phyloP scores from a whole-genome alignment of 2,329 filamentous ascomycete genomes.

The Ilyonectria mors-panacis region DNA sequence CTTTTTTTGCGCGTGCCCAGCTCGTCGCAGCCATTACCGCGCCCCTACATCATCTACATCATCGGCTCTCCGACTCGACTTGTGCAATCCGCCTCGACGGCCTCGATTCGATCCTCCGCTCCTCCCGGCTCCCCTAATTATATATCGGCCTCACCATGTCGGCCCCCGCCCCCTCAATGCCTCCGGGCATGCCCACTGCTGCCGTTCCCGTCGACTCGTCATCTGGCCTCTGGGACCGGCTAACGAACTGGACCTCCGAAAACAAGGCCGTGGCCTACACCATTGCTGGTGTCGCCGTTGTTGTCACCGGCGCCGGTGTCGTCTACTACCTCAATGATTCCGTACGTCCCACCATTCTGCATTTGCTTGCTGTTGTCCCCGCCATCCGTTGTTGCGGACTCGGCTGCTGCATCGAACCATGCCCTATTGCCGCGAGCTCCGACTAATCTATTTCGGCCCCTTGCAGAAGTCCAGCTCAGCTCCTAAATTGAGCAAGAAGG shows the following conservation, averaged over 20 bases:
- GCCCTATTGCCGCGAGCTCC: constrained; percentile 18
- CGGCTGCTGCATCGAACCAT: constrained; percentile 40
- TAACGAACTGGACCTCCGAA: constrained; percentile 93
- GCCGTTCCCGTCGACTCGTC: constrained; percentile 68
- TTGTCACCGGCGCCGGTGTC: constrained; percentile 90
- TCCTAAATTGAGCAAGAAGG: constrained; percentile 90
- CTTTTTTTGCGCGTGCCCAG: constrained; percentile 54
- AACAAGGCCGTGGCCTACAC: constrained; percentile 98
- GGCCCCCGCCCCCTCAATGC: constrained; percentile 64
- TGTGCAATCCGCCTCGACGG: constrained; percentile 46
- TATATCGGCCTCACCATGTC: constrained; percentile 55
- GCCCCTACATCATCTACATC: constrained; percentile 56
- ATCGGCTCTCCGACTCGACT: constrained; percentile 48
- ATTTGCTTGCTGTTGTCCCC: constrained; percentile 24
- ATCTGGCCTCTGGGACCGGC: constrained; percentile 87
- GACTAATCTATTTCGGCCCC: constrained; percentile 34
- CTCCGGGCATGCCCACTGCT: constrained; percentile 60
- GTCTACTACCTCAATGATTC: constrained; percentile 86
- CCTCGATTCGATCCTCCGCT: constrained; percentile 45
- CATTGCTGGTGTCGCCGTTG: constrained; percentile 92
- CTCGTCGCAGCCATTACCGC: constrained; percentile 52
- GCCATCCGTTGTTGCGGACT: constrained; percentile 20
- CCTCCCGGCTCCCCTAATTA: constrained; percentile 42
- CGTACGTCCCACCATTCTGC: constrained; percentile 56
- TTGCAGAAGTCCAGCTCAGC: constrained; percentile 64